Conservation (phyloP, 768 basidiomycete genomes). For the Phlebiopsis flavidoalba region DNA sequence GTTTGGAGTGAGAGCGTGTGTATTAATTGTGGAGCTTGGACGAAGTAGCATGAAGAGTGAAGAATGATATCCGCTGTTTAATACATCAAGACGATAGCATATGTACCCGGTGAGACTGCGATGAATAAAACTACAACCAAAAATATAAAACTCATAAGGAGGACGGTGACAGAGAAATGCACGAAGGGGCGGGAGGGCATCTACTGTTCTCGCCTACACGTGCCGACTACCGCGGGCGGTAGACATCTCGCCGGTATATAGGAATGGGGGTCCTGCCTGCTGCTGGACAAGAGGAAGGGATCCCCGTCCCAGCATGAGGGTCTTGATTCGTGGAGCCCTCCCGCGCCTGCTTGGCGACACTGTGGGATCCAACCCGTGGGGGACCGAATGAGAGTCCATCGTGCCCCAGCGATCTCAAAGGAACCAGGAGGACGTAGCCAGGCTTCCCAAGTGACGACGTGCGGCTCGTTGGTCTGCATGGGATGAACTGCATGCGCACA, state of each 20-base stretch:
- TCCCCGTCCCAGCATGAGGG: slow-evolving; percentile 14
- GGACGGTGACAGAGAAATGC: not conserved
- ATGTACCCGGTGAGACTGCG: not conserved
- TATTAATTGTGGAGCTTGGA: not conserved
- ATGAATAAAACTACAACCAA: too few species aligned
- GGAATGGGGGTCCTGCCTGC: not conserved
- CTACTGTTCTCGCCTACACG: not conserved
- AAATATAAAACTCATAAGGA: not conserved
- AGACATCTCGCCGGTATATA: not conserved
- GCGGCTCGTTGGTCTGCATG: not conserved
- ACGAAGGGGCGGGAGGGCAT: not conserved
- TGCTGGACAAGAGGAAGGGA: slow-evolving; percentile 3
- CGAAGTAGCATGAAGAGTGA: not conserved
- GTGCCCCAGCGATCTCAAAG: not conserved
- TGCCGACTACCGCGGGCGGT: not conserved
- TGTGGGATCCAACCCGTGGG: not conserved
- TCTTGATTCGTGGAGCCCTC: slow-evolving; percentile 12
- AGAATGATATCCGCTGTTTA: not conserved
- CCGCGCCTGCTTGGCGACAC: slow-evolving; percentile 11
- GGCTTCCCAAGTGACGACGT: slow-evolving; percentile 6
- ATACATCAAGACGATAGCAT: not conserved
- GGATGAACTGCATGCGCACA: slow-evolving; percentile 10
- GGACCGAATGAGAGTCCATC: not conserved
- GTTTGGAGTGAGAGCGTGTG: not conserved
- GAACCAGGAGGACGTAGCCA: slow-evolving; percentile 1